A percentile compares a stretch with the other conserved stretches of the same genome.
Conservation (phyloP, 257 asterid genomes). For the Solanum bulbocastanum region DNA sequence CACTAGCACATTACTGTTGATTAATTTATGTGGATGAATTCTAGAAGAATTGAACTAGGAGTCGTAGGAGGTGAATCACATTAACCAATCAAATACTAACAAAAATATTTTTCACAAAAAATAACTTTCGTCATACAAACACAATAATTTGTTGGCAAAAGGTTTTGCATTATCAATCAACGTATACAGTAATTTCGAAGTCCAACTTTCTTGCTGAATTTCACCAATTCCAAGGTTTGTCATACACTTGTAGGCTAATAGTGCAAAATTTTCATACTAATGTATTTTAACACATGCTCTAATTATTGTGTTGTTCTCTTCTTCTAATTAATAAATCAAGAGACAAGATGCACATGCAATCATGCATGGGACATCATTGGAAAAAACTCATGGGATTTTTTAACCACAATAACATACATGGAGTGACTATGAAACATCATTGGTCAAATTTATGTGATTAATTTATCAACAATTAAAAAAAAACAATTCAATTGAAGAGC, state of each 20-base stretch:
- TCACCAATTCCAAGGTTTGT: background rate
- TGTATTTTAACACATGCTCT: background rate
- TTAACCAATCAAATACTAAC: background rate
- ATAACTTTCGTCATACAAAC: background rate
- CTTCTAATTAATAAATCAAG: background rate
- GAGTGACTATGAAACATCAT: background rate
- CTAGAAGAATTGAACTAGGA: too few relatives aligned
- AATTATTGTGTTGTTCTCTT: background rate
- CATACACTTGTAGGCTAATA: background rate
- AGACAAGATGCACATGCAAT: slow-evolving; percentile 5
- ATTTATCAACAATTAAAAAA: background rate
- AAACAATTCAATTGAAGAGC: background rate
- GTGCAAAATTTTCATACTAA: background rate
- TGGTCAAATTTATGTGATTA: background rate
- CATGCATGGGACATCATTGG: slow-evolving; percentile 3
- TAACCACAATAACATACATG: background rate
- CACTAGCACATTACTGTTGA: background rate
- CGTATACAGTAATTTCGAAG: background rate
- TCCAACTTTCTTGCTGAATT: background rate
- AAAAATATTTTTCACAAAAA: background rate
- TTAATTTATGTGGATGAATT: background rate
- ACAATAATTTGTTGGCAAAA: background rate
- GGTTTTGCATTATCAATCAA: background rate
- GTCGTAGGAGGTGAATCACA: background rate
- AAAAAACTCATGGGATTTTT: background rate